phyloP scores from a whole-genome alignment of 805 yeast species.

The Jamesozyma spencerorum region DNA sequence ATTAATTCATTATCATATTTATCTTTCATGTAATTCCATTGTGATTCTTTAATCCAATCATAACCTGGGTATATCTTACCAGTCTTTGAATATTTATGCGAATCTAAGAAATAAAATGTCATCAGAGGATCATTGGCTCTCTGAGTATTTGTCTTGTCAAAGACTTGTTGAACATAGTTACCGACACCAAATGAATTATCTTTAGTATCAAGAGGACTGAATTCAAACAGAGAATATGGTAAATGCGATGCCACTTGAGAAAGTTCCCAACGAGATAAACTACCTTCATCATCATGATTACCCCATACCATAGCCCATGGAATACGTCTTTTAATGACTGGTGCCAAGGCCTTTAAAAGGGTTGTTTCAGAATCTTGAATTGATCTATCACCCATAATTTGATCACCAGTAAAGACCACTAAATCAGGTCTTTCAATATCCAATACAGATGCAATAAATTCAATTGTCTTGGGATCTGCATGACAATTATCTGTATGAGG shows the following conservation, averaged over 20 bases:
- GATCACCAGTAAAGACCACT: slow-evolving; percentile 87
- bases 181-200: slow-evolving; percentile 65
- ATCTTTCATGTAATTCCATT: slow-evolving; percentile 47
- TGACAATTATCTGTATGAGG: slow-evolving; percentile 52
- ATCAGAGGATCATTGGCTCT: slow-evolving; percentile 38
- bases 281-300: slow-evolving; percentile 90
- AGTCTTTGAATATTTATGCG: slow-evolving; percentile 63
- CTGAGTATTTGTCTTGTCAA: slow-evolving; percentile 27
- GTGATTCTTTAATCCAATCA: slow-evolving; percentile 73
- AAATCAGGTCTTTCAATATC: slow-evolving; percentile 76
- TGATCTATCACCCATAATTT: slow-evolving; percentile 63
- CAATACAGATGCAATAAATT: slow-evolving; percentile 52
- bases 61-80: slow-evolving; percentile 71
- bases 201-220: slow-evolving; percentile 48
- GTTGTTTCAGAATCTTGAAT: slow-evolving; percentile 79
- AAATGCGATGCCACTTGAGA: slow-evolving; percentile 47
- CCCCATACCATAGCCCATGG: slow-evolving; percentile 87
- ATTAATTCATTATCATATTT: slow-evolving; percentile 23
- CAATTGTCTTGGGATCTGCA: slow-evolving; percentile 68
- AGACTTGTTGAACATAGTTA: slow-evolving; percentile 55
- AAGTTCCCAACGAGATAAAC: slow-evolving; percentile 47
- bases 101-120: slow-evolving; percentile 69
- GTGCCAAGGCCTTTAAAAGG: slow-evolving; percentile 62
- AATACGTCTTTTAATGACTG: slow-evolving; percentile 55
- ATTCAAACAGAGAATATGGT: slow-evolving; percentile 57